Percentiles rank a stretch among this genome's conserved stretches.
Conservation (phyloP, 2,329 filamentous ascomycete species). For the Ophiostoma triangulosporum region DNA sequence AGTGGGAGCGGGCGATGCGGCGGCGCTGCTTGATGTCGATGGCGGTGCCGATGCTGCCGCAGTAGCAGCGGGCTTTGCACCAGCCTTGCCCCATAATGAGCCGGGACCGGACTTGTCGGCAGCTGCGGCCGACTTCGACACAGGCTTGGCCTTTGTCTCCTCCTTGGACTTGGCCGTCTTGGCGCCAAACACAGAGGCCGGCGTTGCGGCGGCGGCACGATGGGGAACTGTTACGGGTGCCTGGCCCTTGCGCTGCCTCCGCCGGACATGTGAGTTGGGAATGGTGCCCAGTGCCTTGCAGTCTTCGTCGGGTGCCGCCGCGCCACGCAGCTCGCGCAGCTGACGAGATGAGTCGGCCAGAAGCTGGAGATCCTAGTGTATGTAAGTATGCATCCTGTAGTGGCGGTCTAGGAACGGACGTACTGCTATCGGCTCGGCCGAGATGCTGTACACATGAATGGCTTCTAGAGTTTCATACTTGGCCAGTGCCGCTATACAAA, state of each 20-base stretch:
- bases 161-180: conserved; percentile 16
- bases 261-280: conserved; percentile 52
- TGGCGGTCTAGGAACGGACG: conserved; percentile 1
- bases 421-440: conserved; percentile 54
- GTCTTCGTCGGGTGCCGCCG: conserved; percentile 45
- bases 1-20: not conserved
- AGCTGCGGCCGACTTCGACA: not conserved
- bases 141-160: not conserved
- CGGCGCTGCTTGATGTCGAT: conserved; percentile 18
- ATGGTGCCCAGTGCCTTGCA: conserved; percentile 60
- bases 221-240: not conserved
- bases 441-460: conserved; percentile 79
- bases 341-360: conserved; percentile 58
- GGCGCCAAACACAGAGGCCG: conserved; percentile 12
- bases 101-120: not conserved
- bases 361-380: conserved; percentile 44
- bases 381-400: not conserved
- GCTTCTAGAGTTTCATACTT: conserved; percentile 61
- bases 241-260: conserved; percentile 29
- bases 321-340: conserved; percentile 38
- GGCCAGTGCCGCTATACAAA: conserved; percentile 31
- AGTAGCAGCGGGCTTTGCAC: not conserved
- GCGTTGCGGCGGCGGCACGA: not conserved
- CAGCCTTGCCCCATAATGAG: conserved; percentile 10
- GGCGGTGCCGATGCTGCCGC: conserved; percentile 10